These are phyloP conservation scores for Eragrostis nindensis DNA, from an alignment of 176 grass and related monocot genomes.

Conservation along the genomic window DNA sequence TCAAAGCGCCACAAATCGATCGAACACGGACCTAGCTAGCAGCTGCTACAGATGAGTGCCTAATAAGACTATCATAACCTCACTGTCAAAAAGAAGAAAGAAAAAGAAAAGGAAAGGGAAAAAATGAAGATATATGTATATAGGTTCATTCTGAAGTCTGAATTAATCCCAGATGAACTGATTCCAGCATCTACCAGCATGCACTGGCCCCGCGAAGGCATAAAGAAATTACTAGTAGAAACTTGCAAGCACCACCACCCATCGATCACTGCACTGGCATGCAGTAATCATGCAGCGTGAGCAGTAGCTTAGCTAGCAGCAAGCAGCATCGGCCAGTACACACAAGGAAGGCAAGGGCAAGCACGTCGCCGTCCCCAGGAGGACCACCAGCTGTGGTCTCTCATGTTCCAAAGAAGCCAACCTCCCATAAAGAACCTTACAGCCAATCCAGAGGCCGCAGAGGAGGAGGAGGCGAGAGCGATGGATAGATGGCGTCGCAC, in stretches of 20 bases:
- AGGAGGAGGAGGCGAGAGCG: conserved; percentile 41
- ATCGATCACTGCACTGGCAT: conserved; percentile 27
- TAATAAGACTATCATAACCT: conserved; percentile 24
- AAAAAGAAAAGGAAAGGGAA: neutral
- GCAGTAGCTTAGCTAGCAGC: conserved; percentile 17
- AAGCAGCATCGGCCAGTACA: conserved; percentile 21
- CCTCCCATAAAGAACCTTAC: conserved; percentile 44
- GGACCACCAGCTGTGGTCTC: conserved; percentile 50
- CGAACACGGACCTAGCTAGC: conserved; percentile 17
- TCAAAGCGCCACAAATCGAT: conserved; percentile 35
- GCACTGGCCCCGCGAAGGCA: conserved; percentile 3
- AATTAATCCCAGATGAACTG: neutral
- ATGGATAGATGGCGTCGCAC: conserved; percentile 33
- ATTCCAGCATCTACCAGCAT: neutral
- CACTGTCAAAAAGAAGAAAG: neutral
- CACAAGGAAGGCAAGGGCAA: conserved; percentile 16
- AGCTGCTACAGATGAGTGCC: neutral
- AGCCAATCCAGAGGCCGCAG: conserved; percentile 44
- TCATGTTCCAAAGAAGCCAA: conserved; percentile 72
- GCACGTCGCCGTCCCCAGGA: conserved; percentile 59
- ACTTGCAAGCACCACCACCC: conserved; percentile 28
- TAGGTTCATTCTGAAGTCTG: neutral
- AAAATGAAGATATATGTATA: neutral
- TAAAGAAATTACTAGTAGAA: conserved; percentile 6
- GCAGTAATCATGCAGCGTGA: conserved; percentile 48